Percentiles rank a stretch among this genome's conserved stretches.
These are phyloP conservation scores for Amylocarpus encephaloides DNA, from an alignment of 2,329 filamentous ascomycete genomes.

Conservation along the genomic window DNA sequence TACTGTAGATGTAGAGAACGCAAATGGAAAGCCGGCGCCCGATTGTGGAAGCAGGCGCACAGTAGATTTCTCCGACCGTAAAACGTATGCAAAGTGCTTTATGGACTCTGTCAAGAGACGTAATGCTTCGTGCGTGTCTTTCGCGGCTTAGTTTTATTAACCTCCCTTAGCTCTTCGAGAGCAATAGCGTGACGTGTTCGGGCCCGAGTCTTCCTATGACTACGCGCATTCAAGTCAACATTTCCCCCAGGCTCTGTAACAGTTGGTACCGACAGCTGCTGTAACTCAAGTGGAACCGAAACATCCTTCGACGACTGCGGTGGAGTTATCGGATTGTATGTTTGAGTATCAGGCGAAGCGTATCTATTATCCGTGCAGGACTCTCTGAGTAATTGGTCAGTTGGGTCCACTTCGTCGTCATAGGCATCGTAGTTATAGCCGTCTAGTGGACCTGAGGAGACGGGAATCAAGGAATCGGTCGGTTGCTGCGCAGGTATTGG, in stretches of 20 bases:
- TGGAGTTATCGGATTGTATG: background rate
- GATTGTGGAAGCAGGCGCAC: background rate
- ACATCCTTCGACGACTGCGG: slow-evolving; percentile 9
- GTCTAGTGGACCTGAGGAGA: background rate
- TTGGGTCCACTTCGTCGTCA: too few relatives aligned
- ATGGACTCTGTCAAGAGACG: background rate
- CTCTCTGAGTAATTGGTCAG: too few relatives aligned
- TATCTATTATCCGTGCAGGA: slow-evolving; percentile 7
- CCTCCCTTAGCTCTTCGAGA: slow-evolving; percentile 7
- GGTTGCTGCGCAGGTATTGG: background rate
- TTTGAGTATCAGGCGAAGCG: slow-evolving; percentile 7
- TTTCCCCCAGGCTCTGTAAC: slow-evolving; percentile 8
- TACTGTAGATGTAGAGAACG: background rate
- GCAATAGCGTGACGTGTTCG: slow-evolving; percentile 4
- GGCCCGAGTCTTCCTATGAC: slow-evolving; percentile 13
- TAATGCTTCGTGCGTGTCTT: background rate
- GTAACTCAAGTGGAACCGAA: slow-evolving; percentile 12
- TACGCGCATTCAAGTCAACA: slow-evolving; percentile 11
- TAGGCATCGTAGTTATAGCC: background rate
- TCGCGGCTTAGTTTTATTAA: slow-evolving; percentile 4
- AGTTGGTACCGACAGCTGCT: slow-evolving; percentile 3
- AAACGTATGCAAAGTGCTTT: background rate
- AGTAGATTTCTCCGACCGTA: slow-evolving; percentile 1
- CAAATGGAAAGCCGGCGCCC: background rate
- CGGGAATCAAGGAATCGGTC: background rate